Conservation (phyloP, 352 stramenopile genomes). For the Phytophthora palmivora region DNA sequence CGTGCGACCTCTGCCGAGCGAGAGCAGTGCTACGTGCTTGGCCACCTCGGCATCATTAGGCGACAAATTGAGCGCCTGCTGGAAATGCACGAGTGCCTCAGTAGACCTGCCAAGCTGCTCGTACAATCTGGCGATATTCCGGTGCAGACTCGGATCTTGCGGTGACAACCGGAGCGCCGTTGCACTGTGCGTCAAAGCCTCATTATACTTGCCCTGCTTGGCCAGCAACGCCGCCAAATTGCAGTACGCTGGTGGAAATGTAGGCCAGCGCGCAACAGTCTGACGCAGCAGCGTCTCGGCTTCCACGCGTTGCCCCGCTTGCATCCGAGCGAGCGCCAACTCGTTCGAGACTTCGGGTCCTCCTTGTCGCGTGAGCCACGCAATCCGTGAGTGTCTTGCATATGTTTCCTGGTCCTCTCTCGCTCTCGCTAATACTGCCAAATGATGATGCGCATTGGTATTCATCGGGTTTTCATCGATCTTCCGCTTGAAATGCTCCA, state of each 20-base stretch:
- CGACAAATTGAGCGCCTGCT: slow-evolving; percentile 39
- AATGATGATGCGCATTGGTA: slow-evolving; percentile 57
- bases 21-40: slow-evolving; percentile 53
- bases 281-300: slow-evolving; percentile 51
- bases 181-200: slow-evolving; percentile 49
- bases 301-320: slow-evolving; percentile 47
- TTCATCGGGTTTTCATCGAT: slow-evolving; percentile 65
- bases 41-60: slow-evolving; percentile 50
- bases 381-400: slow-evolving; percentile 60
- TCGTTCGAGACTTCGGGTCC: slow-evolving; percentile 71
- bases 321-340: slow-evolving; percentile 58
- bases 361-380: slow-evolving; percentile 61
- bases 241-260: slow-evolving; percentile 55
- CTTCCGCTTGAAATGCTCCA: slow-evolving; percentile 70
- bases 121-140: slow-evolving; percentile 64
- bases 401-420: slow-evolving; percentile 50
- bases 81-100: slow-evolving; percentile 58
- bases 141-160: slow-evolving; percentile 53
- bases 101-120: slow-evolving; percentile 56
- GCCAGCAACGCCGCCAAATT: slow-evolving; percentile 65
- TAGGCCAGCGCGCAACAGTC: slow-evolving; percentile 54
- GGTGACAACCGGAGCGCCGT: slow-evolving; percentile 51
- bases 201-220: slow-evolving; percentile 46
- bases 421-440: slow-evolving; percentile 64
- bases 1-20: slow-evolving; percentile 38